phyloP scores from a whole-genome alignment of 495 filamentous ascomycete genomes.

The Penicillium nucicola region DNA sequence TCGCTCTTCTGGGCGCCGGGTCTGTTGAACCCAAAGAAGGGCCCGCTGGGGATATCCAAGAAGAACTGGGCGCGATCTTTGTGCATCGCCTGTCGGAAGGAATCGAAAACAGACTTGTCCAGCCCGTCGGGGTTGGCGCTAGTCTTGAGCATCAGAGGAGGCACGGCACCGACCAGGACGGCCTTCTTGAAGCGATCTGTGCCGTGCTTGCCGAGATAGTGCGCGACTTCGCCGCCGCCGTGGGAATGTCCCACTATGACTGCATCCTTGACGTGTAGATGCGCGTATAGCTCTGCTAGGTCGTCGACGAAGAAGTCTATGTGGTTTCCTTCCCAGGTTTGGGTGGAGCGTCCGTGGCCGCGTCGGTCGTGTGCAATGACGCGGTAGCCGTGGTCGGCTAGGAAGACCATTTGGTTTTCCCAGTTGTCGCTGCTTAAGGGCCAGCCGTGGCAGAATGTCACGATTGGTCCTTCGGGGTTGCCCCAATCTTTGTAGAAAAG shows the following conservation, averaged over 20 bases:
- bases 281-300: slow-evolving; percentile 30
- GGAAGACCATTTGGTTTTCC: slow-evolving; percentile 40
- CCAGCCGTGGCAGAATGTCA: slow-evolving; percentile 42
- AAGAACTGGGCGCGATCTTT: slow-evolving; percentile 39
- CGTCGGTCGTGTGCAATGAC: slow-evolving; percentile 42
- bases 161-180: slow-evolving; percentile 35
- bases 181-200: slow-evolving; percentile 33
- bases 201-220: slow-evolving; percentile 32
- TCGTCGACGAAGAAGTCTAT: slow-evolving; percentile 39
- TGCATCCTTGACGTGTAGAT: slow-evolving; percentile 30
- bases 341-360: slow-evolving; percentile 39
- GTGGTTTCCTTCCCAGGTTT: slow-evolving; percentile 40
- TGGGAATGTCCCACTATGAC: slow-evolving; percentile 41
- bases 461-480: slow-evolving; percentile 20
- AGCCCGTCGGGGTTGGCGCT: slow-evolving; percentile 28
- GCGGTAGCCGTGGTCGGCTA: slow-evolving; percentile 35
- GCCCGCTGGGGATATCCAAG: slow-evolving; percentile 35
- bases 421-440: slow-evolving; percentile 41
- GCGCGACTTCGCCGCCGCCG: slow-evolving; percentile 39
- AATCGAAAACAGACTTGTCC: slow-evolving; percentile 33
- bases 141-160: slow-evolving; percentile 35
- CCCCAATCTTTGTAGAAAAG: slow-evolving; percentile 44
- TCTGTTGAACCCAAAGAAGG: slow-evolving; percentile 45
- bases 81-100: slow-evolving; percentile 30
- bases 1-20: slow-evolving; percentile 28